A percentile compares a stretch with the other conserved stretches of the same genome.
These are phyloP conservation scores for Sporobolomyces pararoseus DNA, from an alignment of 768 basidiomycete species.

Conservation along the genomic window DNA sequence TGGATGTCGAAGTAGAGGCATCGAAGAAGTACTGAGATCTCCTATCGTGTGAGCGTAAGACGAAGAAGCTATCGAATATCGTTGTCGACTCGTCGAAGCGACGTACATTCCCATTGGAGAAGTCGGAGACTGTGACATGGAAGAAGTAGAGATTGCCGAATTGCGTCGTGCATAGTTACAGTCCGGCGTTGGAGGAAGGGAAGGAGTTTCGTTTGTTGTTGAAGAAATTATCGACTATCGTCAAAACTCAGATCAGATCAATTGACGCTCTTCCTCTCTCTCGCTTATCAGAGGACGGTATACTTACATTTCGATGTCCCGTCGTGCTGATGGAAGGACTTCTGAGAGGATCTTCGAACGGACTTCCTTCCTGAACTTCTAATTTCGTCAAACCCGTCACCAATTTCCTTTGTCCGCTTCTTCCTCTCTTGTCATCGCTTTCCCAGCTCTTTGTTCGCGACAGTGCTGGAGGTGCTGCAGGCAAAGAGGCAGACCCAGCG, in stretches of 20 bases:
- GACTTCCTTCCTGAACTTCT: neutral
- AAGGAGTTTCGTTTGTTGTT: neutral
- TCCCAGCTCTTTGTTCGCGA: slow-evolving; percentile 8
- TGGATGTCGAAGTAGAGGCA: slow-evolving; percentile 26
- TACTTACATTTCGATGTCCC: neutral
- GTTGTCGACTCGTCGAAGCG: neutral
- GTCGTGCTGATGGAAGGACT: neutral
- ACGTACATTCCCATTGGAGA: slow-evolving; percentile 5
- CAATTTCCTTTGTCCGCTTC: neutral
- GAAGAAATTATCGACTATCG: neutral
- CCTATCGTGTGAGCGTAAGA: slow-evolving; percentile 33
- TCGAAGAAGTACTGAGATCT: slow-evolving; percentile 19
- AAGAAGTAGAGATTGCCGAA: slow-evolving; percentile 23
- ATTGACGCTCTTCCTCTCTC: no score
- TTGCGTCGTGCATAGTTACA: slow-evolving; percentile 17
- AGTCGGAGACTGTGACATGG: slow-evolving; percentile 19
- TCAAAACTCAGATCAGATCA: no score
- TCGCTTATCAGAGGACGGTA: no score
- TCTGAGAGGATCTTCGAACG: slow-evolving; percentile 18
- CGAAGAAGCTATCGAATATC: slow-evolving; percentile 23
- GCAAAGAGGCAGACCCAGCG: slow-evolving; percentile 6
- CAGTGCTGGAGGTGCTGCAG: neutral
- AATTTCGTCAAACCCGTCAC: neutral
- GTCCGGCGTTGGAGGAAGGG: neutral
- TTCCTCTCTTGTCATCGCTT: neutral